Conservation (phyloP, 2,329 filamentous ascomycete genomes). For the Xylariaceae sp. region DNA sequence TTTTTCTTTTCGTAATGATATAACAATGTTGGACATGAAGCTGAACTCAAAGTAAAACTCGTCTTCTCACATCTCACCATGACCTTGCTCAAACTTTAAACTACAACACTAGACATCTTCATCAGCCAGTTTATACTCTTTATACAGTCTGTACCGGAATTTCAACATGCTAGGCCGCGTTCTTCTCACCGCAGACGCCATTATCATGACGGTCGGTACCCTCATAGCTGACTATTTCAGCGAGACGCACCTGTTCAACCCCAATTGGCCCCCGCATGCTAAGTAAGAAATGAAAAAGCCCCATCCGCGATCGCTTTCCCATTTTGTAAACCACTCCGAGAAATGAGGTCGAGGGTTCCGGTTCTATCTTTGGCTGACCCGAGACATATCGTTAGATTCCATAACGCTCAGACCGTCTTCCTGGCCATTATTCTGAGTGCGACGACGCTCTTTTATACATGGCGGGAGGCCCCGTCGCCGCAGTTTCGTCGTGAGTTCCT, state of each 20-base stretch:
- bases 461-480: constrained; percentile 27
- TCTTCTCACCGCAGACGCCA: constrained; percentile 37
- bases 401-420: constrained; percentile 39
- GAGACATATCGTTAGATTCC: constrained; percentile 27
- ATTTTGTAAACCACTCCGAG: not conserved
- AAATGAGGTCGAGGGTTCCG: not conserved
- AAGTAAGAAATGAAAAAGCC: constrained; percentile 31
- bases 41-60: too few species aligned
- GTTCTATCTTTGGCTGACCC: not conserved
- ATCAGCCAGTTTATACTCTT: not conserved
- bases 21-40: too few species aligned
- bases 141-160: not conserved
- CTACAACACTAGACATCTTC: not conserved
- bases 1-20: too few species aligned
- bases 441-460: constrained; percentile 38
- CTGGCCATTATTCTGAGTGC: constrained; percentile 37
- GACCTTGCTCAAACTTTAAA: not conserved
- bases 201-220: constrained; percentile 35
- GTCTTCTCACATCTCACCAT: not conserved
- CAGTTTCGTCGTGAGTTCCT: constrained; percentile 31
- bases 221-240: constrained; percentile 34
- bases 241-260: constrained; percentile 40
- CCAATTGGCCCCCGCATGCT: constrained; percentile 41
- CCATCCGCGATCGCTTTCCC: not conserved
- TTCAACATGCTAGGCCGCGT: constrained; percentile 34